Evolutionary conservation across 805 yeast genomes (phyloP), one percentile per base, ranked within the genome.

Genomic region (Blastobotrys peoriensis): DNA sequence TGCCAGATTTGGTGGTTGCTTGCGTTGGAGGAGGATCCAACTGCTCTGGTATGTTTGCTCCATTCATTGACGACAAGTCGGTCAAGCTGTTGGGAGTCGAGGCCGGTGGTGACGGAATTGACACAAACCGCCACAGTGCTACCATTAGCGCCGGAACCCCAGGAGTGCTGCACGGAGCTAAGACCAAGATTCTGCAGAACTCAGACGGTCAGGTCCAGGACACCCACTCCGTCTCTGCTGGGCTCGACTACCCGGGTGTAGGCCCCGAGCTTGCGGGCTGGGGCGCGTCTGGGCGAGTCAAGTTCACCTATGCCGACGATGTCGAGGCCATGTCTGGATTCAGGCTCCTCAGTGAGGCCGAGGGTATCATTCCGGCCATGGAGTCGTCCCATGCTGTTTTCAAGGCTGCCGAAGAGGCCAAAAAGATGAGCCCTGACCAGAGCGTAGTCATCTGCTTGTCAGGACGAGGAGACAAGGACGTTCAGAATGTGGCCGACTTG

Each of bases 11-110:
- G 16, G 79, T 93, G 35, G 96, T 93, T 50, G 99, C 99, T 1
- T 93, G 99, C 74, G 98, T 93, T 41, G 99, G 99, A 59, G 99
- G 99, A 60, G 99, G 99, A 45, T 87, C 96, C 16, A 93, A 93
- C 74, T 83, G 96, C 41, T 79, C 94, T 25, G 99, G 99, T 64
- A 79, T 91, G 77, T 93, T 93, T 67, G 81, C 87, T 18, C 97
- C 98, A 44, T 93, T 93, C 62, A 94, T 87, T 62, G 71, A 86
- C 15, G 96, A 88, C 62, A 53, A 62, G 13, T 69, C 76, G 5
- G 99, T 93, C 37, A 78, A 77, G 60, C 70, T 93, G 62, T 68
- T 89, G 23, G 99, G 99, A 64, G 87, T 89, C 49, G 99, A 93
- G 71, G 99, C 99, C 41, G 99, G 96, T 64, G 99, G 99, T 66